Conservation (phyloP, 352 stramenopile genomes). For the Phytophthora hybrid region DNA sequence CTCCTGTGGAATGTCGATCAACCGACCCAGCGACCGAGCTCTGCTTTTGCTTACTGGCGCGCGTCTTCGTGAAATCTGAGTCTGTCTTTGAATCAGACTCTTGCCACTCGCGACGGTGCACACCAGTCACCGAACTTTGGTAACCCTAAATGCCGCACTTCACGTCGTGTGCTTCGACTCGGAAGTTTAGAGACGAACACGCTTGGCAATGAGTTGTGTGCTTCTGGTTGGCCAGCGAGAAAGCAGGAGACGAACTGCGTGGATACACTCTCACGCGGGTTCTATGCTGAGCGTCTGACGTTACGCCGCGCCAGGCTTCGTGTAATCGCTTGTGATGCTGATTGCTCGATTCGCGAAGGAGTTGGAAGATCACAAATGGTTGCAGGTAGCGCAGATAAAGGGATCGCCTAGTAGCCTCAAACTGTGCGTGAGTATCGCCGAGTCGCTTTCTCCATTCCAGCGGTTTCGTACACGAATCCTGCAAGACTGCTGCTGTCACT, state of each 20-base stretch:
- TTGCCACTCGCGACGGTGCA: slow-evolving; percentile 23
- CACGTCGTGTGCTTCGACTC: neutral
- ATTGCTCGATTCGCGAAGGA: slow-evolving; percentile 2
- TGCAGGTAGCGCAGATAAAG: too few relatives aligned
- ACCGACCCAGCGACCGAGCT: neutral
- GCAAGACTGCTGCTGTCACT: neutral
- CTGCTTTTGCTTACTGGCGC: slow-evolving; percentile 29
- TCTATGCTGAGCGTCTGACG: slow-evolving; percentile 27
- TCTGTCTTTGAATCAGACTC: slow-evolving; percentile 21
- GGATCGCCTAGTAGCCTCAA: too few relatives aligned
- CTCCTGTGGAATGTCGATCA: neutral
- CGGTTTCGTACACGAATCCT: too few relatives aligned
- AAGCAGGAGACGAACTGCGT: neutral
- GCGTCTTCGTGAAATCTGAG: slow-evolving; percentile 34
- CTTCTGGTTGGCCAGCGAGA: slow-evolving; percentile 17
- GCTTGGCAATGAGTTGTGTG: slow-evolving; percentile 1
- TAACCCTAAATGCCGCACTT: too few relatives aligned
- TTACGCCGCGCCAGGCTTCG: neutral
- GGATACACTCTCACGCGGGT: slow-evolving; percentile 7
- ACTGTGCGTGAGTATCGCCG: too few relatives aligned
- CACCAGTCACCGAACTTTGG: slow-evolving; percentile 3
- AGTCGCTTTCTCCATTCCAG: too few relatives aligned
- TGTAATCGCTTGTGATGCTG: slow-evolving; percentile 22
- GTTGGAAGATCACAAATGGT: too few relatives aligned
- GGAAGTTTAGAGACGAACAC: neutral